Evolutionary conservation across 306 rosid genomes (phyloP).

Genomic region (Prunus mira): DNA sequence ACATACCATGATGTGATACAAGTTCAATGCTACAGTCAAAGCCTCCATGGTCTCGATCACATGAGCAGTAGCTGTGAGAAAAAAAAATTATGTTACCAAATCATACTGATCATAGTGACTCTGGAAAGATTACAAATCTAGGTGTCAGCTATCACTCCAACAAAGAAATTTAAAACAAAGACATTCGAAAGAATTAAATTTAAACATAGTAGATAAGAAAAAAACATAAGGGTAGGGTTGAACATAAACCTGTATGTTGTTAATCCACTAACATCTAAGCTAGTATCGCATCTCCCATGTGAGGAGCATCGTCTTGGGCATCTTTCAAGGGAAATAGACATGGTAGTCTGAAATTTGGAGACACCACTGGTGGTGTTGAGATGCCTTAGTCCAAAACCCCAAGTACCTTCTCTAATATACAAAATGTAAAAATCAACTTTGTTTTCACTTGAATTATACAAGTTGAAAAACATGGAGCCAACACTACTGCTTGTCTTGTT

Average conservation of each 20-base stretch:
- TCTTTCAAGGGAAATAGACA: slow-evolving; percentile 89
- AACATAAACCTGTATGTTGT: slow-evolving; percentile 72
- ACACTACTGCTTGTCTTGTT: slow-evolving; percentile 74
- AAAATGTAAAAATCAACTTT: slow-evolving; percentile 70
- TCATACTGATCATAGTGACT: slow-evolving; percentile 10
- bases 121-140: not conserved
- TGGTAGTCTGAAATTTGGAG: slow-evolving; percentile 45
- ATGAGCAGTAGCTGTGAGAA: slow-evolving; percentile 80
- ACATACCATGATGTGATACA: slow-evolving; percentile 71
- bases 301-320: slow-evolving; percentile 87
- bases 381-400: slow-evolving; percentile 81
- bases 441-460: slow-evolving; percentile 61
- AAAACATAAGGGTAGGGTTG: slow-evolving; percentile 18
- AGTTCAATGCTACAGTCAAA: slow-evolving; percentile 89
- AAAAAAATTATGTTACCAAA: slow-evolving; percentile 9
- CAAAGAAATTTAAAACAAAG: not conserved
- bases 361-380: slow-evolving; percentile 34
- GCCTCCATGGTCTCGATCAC: slow-evolving; percentile 95
- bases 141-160: slow-evolving; percentile 1
- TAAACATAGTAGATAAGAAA: slow-evolving; percentile 15
- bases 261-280: slow-evolving; percentile 80
- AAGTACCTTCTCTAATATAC: slow-evolving; percentile 87
- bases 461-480: slow-evolving; percentile 67
- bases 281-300: slow-evolving; percentile 63
- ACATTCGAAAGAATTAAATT: slow-evolving; percentile 8